A percentile compares a stretch with the other conserved stretches of the same genome.
Evolutionary conservation across 257 asterid species (phyloP).

Genomic region (Solanum neorickii): DNA sequence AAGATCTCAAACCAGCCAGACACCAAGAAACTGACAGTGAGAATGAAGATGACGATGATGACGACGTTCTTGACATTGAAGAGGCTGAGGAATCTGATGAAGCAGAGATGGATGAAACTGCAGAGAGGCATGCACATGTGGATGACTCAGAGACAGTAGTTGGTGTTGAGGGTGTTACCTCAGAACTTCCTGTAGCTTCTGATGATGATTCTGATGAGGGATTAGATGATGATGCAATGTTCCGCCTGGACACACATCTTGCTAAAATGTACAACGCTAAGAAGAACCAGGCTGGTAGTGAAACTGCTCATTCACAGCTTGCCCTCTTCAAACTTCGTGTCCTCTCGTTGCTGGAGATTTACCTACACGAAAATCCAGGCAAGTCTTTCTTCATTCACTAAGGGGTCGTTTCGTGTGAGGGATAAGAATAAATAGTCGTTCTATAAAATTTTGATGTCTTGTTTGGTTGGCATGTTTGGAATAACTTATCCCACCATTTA

Average conservation of each 20-base stretch:
- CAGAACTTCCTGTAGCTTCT: constrained; percentile 53
- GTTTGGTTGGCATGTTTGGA: no score
- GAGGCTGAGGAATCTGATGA: constrained; percentile 82
- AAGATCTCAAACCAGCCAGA: constrained; percentile 86
- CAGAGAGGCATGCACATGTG: constrained; percentile 56
- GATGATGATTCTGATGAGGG: constrained; percentile 88
- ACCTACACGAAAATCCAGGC: constrained; percentile 93
- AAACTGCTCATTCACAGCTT: constrained; percentile 96
- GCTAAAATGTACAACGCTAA: constrained; percentile 55
- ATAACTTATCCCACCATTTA: no score
- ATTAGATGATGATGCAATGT: constrained; percentile 96
- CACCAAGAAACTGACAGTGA: constrained; percentile 52
- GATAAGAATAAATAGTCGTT: no score
- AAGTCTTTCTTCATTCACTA: constrained; percentile 13
- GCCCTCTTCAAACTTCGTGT: constrained; percentile 92
- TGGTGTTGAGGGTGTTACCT: constrained; percentile 25
- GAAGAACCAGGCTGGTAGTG: constrained; percentile 82
- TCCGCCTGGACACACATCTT: constrained; percentile 69
- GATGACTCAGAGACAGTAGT: constrained; percentile 72
- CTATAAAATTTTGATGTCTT: no score
- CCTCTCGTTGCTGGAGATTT: constrained; percentile 89
- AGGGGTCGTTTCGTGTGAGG: neutral
- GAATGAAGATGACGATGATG: constrained; percentile 42
- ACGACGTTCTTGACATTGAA: constrained; percentile 75
- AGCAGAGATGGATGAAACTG: constrained; percentile 77